A percentile compares a stretch with the other conserved stretches of the same genome.
Evolutionary conservation across 768 basidiomycete genomes (phyloP).

Genomic region (Scleroderma citrinum): DNA sequence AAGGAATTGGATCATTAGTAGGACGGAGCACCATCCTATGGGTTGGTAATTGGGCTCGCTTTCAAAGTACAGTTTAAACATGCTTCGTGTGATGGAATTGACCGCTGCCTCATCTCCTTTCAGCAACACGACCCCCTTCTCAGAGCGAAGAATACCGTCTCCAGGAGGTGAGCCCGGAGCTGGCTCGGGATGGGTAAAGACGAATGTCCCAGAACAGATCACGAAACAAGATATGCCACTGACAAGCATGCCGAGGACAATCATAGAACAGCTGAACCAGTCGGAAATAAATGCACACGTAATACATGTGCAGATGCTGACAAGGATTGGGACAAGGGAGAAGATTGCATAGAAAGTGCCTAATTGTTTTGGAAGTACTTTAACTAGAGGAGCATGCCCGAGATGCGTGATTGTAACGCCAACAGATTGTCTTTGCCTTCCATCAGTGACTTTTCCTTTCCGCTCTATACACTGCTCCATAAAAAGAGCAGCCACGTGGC

Average conservation of each 20-base stretch:
- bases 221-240: conserved; percentile 25
- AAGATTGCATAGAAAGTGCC: background rate
- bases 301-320: conserved; percentile 12
- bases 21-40: conserved; percentile 26
- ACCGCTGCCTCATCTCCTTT: conserved; percentile 27
- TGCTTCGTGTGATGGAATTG: conserved; percentile 28
- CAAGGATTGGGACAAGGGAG: conserved; percentile 8
- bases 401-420: conserved; percentile 14
- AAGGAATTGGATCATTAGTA: conserved; percentile 29
- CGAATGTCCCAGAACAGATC: conserved; percentile 25
- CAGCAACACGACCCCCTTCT: conserved; percentile 23
- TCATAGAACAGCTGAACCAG: conserved; percentile 29
- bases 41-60: conserved; percentile 10
- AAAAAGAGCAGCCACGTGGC: conserved; percentile 16
- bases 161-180: conserved; percentile 23
- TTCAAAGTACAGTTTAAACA: conserved; percentile 17
- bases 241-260: conserved; percentile 28
- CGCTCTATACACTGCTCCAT: conserved; percentile 4
- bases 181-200: conserved; percentile 14
- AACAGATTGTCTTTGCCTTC: conserved; percentile 6
- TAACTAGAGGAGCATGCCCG: background rate
- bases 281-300: conserved; percentile 22
- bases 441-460: background rate
- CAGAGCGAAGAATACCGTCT: conserved; percentile 25
- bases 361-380: background rate